Evolutionary conservation across 495 filamentous ascomycete species (phyloP).

Genomic region (Rhypophila decipiens): DNA sequence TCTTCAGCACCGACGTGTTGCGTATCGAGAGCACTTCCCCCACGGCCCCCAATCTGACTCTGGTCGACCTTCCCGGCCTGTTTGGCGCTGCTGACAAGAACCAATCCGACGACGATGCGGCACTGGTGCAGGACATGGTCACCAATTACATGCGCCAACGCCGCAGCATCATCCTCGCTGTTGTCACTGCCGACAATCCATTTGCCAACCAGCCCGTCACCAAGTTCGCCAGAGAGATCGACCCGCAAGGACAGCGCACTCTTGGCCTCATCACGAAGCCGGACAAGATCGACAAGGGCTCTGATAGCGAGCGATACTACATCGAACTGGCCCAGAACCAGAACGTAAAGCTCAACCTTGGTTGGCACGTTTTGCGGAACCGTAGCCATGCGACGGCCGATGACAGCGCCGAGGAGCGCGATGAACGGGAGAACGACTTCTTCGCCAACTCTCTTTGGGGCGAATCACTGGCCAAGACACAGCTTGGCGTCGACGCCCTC

Average conservation of each 20-base stretch:
- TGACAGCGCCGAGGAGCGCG: too few relatives aligned
- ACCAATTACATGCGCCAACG: slow-evolving; percentile 54
- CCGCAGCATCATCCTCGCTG: slow-evolving; percentile 58
- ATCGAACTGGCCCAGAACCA: slow-evolving; percentile 53
- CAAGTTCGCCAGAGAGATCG: slow-evolving; percentile 67
- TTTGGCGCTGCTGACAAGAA: slow-evolving; percentile 49
- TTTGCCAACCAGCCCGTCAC: slow-evolving; percentile 56
- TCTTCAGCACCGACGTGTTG: slow-evolving; percentile 61
- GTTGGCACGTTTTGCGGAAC: slow-evolving; percentile 71
- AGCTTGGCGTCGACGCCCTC: too few relatives aligned
- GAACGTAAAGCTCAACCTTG: slow-evolving; percentile 55
- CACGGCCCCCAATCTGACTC: slow-evolving; percentile 54
- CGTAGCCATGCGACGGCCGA: too few relatives aligned
- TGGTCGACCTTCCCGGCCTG: slow-evolving; percentile 66
- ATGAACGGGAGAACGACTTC: too few relatives aligned
- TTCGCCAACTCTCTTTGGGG: too few relatives aligned
- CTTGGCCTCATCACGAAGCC: slow-evolving; percentile 86
- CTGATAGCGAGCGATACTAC: slow-evolving; percentile 44
- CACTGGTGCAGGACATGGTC: slow-evolving; percentile 47
- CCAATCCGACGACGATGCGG: slow-evolving; percentile 40
- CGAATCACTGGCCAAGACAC: too few relatives aligned
- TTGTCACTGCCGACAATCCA: slow-evolving; percentile 60
- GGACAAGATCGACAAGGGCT: slow-evolving; percentile 49
- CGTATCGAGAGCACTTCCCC: slow-evolving; percentile 64
- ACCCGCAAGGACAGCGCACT: slow-evolving; percentile 67